A percentile compares a stretch with the other conserved stretches of the same genome.
Conservation (phyloP, 768 basidiomycete genomes). For the Austroboletus festivus region DNA sequence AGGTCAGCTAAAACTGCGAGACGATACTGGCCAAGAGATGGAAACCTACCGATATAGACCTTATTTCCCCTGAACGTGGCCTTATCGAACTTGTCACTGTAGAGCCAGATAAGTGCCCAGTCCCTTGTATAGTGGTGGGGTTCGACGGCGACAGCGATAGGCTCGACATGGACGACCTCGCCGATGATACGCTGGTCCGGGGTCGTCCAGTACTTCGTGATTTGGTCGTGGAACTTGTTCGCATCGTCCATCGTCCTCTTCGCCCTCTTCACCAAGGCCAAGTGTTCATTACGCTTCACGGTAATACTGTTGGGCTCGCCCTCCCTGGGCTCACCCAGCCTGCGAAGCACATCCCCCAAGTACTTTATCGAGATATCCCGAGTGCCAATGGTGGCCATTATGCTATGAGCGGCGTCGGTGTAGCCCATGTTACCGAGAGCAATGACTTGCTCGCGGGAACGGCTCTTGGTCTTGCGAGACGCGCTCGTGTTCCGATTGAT, state of each 20-base stretch:
- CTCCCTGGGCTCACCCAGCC: no score
- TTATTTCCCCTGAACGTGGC: background rate
- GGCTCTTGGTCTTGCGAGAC: background rate
- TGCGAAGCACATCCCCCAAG: background rate
- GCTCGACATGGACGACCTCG: background rate
- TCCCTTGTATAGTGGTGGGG: background rate
- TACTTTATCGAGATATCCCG: no score
- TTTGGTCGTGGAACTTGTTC: no score
- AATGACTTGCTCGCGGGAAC: background rate
- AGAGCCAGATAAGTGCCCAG: background rate
- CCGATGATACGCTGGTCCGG: background rate
- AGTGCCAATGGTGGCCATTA: no score
- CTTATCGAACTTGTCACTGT: background rate
- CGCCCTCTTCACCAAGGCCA: no score
- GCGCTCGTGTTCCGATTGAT: background rate
- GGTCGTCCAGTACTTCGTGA: no score
- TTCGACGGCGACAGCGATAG: background rate
- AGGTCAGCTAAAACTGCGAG: background rate
- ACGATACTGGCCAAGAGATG: background rate
- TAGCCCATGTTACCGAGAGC: background rate
- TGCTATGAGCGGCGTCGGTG: background rate
- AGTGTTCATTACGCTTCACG: background rate
- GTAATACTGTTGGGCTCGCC: background rate
- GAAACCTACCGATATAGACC: background rate
- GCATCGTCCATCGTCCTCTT: no score